Percentiles rank a stretch among this genome's conserved stretches.
Evolutionary conservation across 1,284 basidiomycete species (phyloP).

Genomic region (Cryptococcus sp.): DNA sequence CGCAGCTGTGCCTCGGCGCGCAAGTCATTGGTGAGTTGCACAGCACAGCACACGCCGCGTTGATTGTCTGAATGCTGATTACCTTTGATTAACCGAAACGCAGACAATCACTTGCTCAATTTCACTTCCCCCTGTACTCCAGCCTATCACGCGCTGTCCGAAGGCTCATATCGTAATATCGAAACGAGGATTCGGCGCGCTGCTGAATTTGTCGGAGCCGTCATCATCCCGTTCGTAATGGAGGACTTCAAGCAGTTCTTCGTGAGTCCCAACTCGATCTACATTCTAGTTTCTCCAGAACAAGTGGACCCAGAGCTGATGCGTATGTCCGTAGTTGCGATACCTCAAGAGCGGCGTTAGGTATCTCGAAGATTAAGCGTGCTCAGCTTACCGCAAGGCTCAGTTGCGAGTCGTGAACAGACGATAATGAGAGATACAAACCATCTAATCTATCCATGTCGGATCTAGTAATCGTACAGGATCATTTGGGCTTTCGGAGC

Average conservation of each 20-base stretch:
- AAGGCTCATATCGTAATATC: conserved; percentile 64
- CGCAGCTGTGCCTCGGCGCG: conserved; percentile 69
- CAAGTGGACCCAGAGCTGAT: background rate
- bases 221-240: conserved; percentile 88
- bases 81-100: background rate
- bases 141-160: conserved; percentile 68
- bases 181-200: conserved; percentile 74
- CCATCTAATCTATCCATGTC: too few species aligned
- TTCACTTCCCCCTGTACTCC: conserved; percentile 61
- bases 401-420: too few species aligned
- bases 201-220: conserved; percentile 87
- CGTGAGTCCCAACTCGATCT: conserved; percentile 65
- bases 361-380: conserved; percentile 40
- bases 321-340: conserved; percentile 27
- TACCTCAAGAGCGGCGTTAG: conserved; percentile 43
- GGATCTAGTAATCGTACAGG: too few species aligned
- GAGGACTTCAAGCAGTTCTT: conserved; percentile 66
- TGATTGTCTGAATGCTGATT: background rate
- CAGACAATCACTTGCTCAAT: conserved; percentile 79
- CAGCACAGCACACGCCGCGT: background rate
- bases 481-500: too few species aligned
- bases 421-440: too few species aligned
- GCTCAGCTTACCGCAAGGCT: background rate
- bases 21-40: conserved; percentile 64
- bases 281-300: background rate